Percentiles rank a stretch among this genome's conserved stretches.
Evolutionary conservation across 2,329 filamentous ascomycete genomes (phyloP).

Genomic region (Emericellopsis cladophorae): DNA sequence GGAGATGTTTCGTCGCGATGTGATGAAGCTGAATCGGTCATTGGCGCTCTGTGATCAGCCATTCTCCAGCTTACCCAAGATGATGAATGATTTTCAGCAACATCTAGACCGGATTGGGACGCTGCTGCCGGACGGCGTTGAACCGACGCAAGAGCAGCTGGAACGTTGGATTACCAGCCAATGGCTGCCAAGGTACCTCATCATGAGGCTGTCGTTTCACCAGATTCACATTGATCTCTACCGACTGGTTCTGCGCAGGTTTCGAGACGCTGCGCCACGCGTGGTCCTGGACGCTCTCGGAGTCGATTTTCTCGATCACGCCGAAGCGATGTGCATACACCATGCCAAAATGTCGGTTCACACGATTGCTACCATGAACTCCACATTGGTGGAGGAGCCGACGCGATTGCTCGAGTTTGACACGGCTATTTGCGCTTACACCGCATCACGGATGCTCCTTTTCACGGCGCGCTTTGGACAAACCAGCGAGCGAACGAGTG

Average conservation of each 20-base stretch:
- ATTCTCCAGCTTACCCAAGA: conserved; percentile 4
- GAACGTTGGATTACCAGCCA: not conserved
- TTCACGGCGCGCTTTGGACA: conserved; percentile 10
- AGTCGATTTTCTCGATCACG: conserved; percentile 18
- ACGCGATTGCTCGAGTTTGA: conserved; percentile 11
- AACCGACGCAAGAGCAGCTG: conserved; percentile 1
- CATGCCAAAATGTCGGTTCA: conserved; percentile 24
- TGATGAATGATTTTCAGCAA: conserved; percentile 6
- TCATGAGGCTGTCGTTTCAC: conserved; percentile 15
- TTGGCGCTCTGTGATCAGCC: conserved; percentile 1
- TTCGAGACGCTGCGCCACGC: conserved; percentile 23
- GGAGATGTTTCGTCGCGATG: conserved; percentile 9
- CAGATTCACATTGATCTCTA: conserved; percentile 30
- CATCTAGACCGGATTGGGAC: conserved; percentile 2
- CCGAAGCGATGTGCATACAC: conserved; percentile 24
- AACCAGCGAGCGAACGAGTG: conserved; percentile 4
- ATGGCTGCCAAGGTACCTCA: conserved; percentile 8
- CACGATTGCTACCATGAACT: conserved; percentile 8
- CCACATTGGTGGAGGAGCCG: conserved; percentile 13
- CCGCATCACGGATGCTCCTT: conserved; percentile 4
- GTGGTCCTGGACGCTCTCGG: conserved; percentile 12
- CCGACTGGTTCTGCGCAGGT: conserved; percentile 25
- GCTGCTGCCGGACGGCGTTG: conserved; percentile 1
- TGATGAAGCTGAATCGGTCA: conserved; percentile 10
- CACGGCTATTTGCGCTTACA: conserved; percentile 3